Conservation (phyloP, 1,284 basidiomycete species). For the Moesziomyces sp. region DNA sequence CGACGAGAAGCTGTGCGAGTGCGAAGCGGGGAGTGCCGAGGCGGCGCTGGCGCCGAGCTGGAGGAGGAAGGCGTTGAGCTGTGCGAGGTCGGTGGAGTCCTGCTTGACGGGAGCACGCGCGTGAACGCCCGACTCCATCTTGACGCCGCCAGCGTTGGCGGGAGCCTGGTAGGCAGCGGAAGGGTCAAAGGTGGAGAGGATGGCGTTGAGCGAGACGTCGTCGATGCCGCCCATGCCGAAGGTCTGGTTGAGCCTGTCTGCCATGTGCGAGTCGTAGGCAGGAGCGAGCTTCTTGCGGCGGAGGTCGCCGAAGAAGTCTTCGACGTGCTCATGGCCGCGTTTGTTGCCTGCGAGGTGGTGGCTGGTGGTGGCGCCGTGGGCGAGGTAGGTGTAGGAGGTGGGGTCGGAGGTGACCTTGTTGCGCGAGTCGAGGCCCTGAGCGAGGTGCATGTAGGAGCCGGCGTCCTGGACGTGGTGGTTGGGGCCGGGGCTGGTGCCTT, state of each 20-base stretch:
- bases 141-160: slow-evolving; percentile 16
- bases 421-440: slow-evolving; percentile 30
- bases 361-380: slow-evolving; percentile 52
- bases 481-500: slow-evolving; percentile 44
- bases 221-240: slow-evolving; percentile 54
- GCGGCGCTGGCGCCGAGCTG: slow-evolving; percentile 65
- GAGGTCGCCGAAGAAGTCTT: slow-evolving; percentile 61
- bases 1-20: slow-evolving; percentile 31
- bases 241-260: slow-evolving; percentile 58
- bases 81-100: slow-evolving; percentile 66
- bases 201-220: slow-evolving; percentile 51
- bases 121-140: slow-evolving; percentile 9
- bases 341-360: slow-evolving; percentile 49
- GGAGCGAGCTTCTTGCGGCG: slow-evolving; percentile 59
- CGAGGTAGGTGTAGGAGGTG: slow-evolving; percentile 57
- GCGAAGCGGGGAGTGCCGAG: slow-evolving; percentile 36
- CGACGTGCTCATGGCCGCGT: slow-evolving; percentile 56
- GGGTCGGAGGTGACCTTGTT: slow-evolving; percentile 51
- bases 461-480: slow-evolving; percentile 22
- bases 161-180: slow-evolving; percentile 19
- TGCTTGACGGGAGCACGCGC: slow-evolving; percentile 69
- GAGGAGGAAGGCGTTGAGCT: slow-evolving; percentile 65
- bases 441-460: slow-evolving; percentile 51
- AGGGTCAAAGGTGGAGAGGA: slow-evolving; percentile 45
- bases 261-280: slow-evolving; percentile 62